Percentiles rank a stretch among this genome's conserved stretches.
Evolutionary conservation across 352 stramenopile genomes (phyloP).

Genomic region (Globisporangium cederbergense): DNA sequence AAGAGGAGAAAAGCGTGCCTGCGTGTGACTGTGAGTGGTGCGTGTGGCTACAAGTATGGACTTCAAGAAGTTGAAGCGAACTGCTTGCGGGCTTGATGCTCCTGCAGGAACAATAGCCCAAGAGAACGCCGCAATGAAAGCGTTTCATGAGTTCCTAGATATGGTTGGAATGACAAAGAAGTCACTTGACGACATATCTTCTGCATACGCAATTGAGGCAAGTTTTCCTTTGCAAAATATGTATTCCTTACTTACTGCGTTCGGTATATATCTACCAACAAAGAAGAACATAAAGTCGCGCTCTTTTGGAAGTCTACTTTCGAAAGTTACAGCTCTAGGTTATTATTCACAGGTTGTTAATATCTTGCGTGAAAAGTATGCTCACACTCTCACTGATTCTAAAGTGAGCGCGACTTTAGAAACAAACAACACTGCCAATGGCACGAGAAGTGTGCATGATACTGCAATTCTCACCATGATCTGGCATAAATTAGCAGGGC

Average conservation of each 20-base stretch:
- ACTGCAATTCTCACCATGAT: conserved; percentile 19
- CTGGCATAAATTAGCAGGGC: conserved; percentile 15
- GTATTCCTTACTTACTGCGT: conserved; percentile 2
- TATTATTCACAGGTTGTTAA: conserved; percentile 9
- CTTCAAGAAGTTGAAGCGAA: not conserved
- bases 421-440: not conserved
- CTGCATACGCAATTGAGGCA: not conserved
- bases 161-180: conserved; percentile 5
- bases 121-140: conserved; percentile 4
- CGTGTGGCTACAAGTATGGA: not conserved
- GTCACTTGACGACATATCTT: not conserved
- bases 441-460: conserved; percentile 17
- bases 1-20: no score
- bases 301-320: not conserved
- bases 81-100: conserved; percentile 2
- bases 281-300: not conserved
- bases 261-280: not conserved
- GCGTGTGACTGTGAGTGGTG: not conserved
- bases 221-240: conserved; percentile 3
- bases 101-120: not conserved
- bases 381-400: conserved; percentile 3
- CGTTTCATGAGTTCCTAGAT: conserved; percentile 1
- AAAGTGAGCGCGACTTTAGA: conserved; percentile 14
- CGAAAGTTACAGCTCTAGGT: not conserved
- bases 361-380: conserved; percentile 10